phyloP scores from a whole-genome alignment of 2,329 filamentous ascomycete genomes.

The Apiospora aurea region DNA sequence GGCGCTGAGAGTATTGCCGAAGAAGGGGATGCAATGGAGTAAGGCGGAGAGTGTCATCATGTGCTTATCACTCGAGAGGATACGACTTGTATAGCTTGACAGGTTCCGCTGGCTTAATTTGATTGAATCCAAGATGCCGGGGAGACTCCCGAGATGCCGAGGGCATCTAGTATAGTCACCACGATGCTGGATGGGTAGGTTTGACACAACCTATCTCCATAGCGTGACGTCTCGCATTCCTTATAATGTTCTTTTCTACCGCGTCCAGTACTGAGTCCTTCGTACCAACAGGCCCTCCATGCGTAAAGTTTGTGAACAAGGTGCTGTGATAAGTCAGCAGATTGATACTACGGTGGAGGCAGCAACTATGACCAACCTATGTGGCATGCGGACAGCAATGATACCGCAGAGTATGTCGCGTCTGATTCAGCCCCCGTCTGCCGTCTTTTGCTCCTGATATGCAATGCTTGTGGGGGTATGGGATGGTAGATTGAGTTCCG shows the following conservation, averaged over 20 bases:
- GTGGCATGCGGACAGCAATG: background rate
- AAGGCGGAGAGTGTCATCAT: background rate
- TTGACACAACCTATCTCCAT: background rate
- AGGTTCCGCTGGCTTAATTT: background rate
- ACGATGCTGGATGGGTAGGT: background rate
- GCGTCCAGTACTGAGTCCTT: background rate
- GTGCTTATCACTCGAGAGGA: background rate
- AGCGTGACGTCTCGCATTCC: background rate
- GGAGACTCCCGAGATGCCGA: background rate
- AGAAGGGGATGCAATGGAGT: background rate
- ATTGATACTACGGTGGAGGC: background rate
- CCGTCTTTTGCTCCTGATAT: slow-evolving; percentile 9
- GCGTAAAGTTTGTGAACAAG: background rate
- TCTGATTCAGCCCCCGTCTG: background rate
- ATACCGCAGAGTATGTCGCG: background rate
- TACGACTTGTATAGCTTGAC: background rate
- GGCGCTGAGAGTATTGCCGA: background rate
- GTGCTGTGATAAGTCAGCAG: background rate
- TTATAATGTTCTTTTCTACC: background rate
- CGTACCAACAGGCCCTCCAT: background rate
- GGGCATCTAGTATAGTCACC: background rate
- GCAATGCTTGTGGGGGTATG: slow-evolving; percentile 12
- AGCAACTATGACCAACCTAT: background rate
- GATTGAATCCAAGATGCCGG: background rate
- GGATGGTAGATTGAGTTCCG: background rate